Base-by-base conservation (phyloP, 2,329 filamentous ascomycete species). In the Penicillium sclerotigenum region DNA sequence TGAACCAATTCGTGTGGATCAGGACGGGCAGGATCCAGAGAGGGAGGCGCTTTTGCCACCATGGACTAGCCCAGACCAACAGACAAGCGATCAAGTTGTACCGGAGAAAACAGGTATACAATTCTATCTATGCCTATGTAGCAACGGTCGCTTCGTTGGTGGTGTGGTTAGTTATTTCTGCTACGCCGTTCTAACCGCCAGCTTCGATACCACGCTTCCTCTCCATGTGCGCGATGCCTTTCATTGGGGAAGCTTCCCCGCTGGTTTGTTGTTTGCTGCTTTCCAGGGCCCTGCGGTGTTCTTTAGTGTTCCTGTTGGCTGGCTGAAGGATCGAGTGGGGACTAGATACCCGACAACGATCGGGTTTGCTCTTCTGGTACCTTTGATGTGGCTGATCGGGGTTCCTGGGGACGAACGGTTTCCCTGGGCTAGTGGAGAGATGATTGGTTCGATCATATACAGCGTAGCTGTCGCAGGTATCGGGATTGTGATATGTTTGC, bases 241-340 rank as follows among this genome's bases (percentile, higher is more conserved):
- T 59, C 61, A 71, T 52, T 86, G 81, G 80, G 73, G 77, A 43
- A 80, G 83, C 0, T 77, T 79, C 0, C 81, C 78, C 0, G 80
- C 81, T 1, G 83, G 83, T 0, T 68, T 86, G 7, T 68, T 84
- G 16, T 84, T 86, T 61, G 73, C 85, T 2, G 74, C 79, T 4
- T 63, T 89, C 28, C 81, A 87, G 45, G 71, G 86, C 2, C 87
- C 87, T 0, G 58, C 57, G 3, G 79, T 81, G 8, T 83, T 88
- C 63, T 60, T 83, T 2, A 81, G 82, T 0, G 87, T 87, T 0
- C 42, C 85, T 0, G 79, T 84, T 1, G 85, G 82, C 13, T 76
- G 74, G 72, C 62, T 79, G 46, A 68, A 68, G 24, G 63, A 68
- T 47, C 57, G 57, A 10, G 53, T 65, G 22, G 69, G 68, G 4